phyloP scores from a whole-genome alignment of 345 rosid genomes.

The Citrus reticulata region DNA sequence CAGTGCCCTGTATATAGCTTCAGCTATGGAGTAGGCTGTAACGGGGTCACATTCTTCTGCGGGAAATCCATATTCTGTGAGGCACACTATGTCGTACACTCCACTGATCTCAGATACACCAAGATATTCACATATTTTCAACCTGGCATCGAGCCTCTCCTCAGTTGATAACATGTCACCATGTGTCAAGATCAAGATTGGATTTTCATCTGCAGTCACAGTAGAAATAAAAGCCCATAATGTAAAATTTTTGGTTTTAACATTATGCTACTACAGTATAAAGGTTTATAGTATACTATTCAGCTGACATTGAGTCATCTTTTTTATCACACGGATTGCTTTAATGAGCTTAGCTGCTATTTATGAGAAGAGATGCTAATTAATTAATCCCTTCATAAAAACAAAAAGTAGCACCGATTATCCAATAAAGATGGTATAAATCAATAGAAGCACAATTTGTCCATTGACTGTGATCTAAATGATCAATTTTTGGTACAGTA shows the following conservation, averaged over 20 bases:
- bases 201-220: constrained; percentile 47
- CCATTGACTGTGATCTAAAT: background rate
- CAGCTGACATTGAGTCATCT: background rate
- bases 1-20: constrained; percentile 51
- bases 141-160: constrained; percentile 49
- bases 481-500: background rate
- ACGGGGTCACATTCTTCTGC: constrained; percentile 53
- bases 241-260: background rate
- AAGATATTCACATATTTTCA: constrained; percentile 40
- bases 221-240: background rate
- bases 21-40: constrained; percentile 38
- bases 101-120: constrained; percentile 38
- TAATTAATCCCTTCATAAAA: too few relatives aligned
- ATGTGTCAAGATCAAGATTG: constrained; percentile 49
- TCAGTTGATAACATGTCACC: constrained; percentile 47
- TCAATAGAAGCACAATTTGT: too few relatives aligned
- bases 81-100: constrained; percentile 47
- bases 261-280: background rate
- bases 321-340: background rate
- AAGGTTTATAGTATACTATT: background rate
- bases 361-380: background rate
- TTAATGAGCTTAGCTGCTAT: background rate
- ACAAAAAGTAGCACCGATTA: too few relatives aligned
- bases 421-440: too few relatives aligned
- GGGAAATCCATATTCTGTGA: constrained; percentile 52